phyloP scores from a whole-genome alignment of 1,284 basidiomycete genomes.

The Athelia sp. region DNA sequence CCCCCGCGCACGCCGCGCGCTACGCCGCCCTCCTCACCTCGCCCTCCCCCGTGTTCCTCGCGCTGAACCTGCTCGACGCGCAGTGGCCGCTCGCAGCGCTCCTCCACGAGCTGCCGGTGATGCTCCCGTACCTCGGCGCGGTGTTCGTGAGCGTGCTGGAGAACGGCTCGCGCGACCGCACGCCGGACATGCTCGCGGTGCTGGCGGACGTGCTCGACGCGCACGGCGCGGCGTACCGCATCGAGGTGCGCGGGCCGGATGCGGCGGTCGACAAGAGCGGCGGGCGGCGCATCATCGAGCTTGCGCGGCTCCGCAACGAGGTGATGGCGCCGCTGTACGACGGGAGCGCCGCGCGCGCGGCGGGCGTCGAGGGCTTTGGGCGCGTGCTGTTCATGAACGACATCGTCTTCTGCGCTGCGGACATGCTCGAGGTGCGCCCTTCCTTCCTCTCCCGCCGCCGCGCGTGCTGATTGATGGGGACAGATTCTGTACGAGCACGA shows the following conservation, averaged over 20 bases:
- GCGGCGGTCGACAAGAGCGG: slow-evolving; percentile 4
- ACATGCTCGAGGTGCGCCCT: slow-evolving; percentile 32
- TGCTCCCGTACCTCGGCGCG: slow-evolving; percentile 14
- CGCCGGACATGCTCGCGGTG: slow-evolving; percentile 12
- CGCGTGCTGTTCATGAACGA: slow-evolving; percentile 35
- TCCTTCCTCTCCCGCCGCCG: no score
- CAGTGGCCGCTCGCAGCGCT: slow-evolving; percentile 14
- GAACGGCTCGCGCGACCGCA: slow-evolving; percentile 20
- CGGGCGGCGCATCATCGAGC: slow-evolving; percentile 24
- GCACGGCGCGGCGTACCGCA: background rate
- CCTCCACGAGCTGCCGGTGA: slow-evolving; percentile 11
- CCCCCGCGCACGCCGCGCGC: no score
- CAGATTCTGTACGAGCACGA: no score
- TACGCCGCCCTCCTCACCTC: no score
- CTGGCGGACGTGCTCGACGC: slow-evolving; percentile 9
- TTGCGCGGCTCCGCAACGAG: slow-evolving; percentile 32
- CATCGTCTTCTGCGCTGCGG: slow-evolving; percentile 30
- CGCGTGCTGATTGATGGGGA: no score
- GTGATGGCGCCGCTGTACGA: slow-evolving; percentile 30
- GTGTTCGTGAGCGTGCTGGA: slow-evolving; percentile 20
- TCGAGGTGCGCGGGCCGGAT: no score
- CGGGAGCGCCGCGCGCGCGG: slow-evolving; percentile 5
- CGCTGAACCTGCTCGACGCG: background rate
- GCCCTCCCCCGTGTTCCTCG: background rate
- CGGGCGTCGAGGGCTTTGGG: background rate